Percentiles rank a stretch among this genome's conserved stretches.
Evolutionary conservation across 176 grass and related monocot genomes (phyloP).

Genomic region (Chloris gayana): DNA sequence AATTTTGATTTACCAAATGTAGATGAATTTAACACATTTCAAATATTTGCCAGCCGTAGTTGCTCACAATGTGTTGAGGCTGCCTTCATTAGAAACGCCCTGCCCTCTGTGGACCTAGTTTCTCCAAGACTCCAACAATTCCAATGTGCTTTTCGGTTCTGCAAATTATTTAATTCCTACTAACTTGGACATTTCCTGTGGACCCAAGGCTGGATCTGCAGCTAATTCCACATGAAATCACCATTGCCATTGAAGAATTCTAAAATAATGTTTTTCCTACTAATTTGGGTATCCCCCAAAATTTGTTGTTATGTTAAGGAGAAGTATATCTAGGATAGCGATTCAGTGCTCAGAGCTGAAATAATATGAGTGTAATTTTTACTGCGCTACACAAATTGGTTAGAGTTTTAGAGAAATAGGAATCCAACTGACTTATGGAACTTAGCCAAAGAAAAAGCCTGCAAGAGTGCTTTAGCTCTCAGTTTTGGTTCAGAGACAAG

Average conservation of each 20-base stretch:
- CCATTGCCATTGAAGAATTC: background rate
- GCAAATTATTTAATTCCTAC: background rate
- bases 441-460: background rate
- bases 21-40: no score
- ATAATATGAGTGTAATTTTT: background rate
- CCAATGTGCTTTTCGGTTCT: background rate
- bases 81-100: background rate
- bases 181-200: background rate
- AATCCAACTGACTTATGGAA: background rate
- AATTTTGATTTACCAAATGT: background rate
- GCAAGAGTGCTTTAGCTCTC: background rate
- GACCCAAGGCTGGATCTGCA: background rate
- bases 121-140: background rate
- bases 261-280: background rate
- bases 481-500: constrained; percentile 12
- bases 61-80: background rate
- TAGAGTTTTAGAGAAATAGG: background rate
- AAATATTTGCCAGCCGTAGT: background rate
- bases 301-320: background rate
- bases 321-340: background rate
- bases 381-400: background rate
- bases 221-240: background rate
- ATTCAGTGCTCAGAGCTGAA: background rate
- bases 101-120: background rate
- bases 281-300: background rate